Evolutionary conservation across 768 basidiomycete species (phyloP).

Genomic region (Rhizopogon rudus): DNA sequence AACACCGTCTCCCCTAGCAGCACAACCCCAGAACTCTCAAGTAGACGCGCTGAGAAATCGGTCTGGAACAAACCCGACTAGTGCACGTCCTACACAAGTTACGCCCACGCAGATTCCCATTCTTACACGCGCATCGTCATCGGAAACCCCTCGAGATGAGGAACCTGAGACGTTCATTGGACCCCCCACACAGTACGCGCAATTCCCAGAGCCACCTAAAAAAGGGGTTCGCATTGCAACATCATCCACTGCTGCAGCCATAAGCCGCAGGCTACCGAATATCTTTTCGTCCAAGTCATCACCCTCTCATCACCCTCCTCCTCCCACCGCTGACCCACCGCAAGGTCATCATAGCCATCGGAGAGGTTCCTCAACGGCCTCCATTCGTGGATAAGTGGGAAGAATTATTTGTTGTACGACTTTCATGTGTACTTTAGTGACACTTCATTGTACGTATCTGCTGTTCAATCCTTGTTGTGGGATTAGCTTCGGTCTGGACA

Average conservation of each 20-base stretch:
- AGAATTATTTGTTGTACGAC: neutral
- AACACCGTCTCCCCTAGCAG: slow-evolving; percentile 32
- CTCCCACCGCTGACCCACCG: slow-evolving; percentile 18
- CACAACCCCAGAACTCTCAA: slow-evolving; percentile 31
- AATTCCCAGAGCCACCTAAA: slow-evolving; percentile 65
- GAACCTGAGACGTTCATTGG: slow-evolving; percentile 54
- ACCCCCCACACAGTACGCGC: slow-evolving; percentile 65
- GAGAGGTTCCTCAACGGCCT: slow-evolving; percentile 39
- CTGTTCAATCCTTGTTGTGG: slow-evolving; percentile 16
- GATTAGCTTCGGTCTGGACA: slow-evolving; percentile 19
- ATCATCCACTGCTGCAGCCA: slow-evolving; percentile 44
- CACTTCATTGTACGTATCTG: slow-evolving; percentile 7
- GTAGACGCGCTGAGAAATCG: slow-evolving; percentile 48
- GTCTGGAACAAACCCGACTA: slow-evolving; percentile 62
- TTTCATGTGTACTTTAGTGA: slow-evolving; percentile 9
- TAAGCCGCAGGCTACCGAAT: slow-evolving; percentile 59
- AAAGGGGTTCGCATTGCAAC: slow-evolving; percentile 36
- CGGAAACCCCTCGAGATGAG: slow-evolving; percentile 39
- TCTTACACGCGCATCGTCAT: slow-evolving; percentile 53
- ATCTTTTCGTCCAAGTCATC: slow-evolving; percentile 54
- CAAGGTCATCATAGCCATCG: slow-evolving; percentile 29
- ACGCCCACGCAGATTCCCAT: slow-evolving; percentile 35
- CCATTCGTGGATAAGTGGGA: slow-evolving; percentile 23
- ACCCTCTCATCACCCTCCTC: slow-evolving; percentile 29
- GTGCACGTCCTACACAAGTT: slow-evolving; percentile 36